A percentile compares a stretch with the other conserved stretches of the same genome.
These are phyloP conservation scores for Fusarium duplospermum DNA, from an alignment of 2,329 filamentous ascomycete genomes.

Conservation along the genomic window DNA sequence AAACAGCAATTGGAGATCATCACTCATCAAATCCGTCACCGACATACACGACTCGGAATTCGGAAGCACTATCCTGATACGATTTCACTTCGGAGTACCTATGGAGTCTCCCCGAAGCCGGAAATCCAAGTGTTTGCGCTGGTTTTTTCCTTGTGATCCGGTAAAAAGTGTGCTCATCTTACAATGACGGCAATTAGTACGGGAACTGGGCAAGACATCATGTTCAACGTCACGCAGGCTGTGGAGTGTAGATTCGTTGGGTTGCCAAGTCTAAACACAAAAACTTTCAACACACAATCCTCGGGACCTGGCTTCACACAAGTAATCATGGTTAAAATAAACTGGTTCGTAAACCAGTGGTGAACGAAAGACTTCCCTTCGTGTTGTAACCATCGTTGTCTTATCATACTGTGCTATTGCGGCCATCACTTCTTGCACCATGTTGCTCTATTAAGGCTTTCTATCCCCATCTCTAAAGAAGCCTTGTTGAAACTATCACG, in stretches of 20 bases:
- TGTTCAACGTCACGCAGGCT: background rate
- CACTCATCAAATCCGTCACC: background rate
- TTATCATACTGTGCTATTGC: background rate
- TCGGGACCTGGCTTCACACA: background rate
- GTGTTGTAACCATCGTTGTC: background rate
- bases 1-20: background rate
- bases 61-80: no score
- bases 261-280: background rate
- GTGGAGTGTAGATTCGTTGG: background rate
- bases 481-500: background rate
- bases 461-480: background rate
- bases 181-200: background rate
- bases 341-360: background rate
- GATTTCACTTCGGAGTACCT: background rate
- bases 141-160: background rate
- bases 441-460: background rate
- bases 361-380: background rate
- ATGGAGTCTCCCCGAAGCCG: background rate
- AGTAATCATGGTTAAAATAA: background rate
- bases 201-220: background rate
- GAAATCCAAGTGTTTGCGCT: background rate
- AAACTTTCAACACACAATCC: background rate
- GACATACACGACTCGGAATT: background rate
- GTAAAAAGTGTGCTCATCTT: conserved; percentile 18
- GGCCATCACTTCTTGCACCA: background rate